These are phyloP conservation scores for Claviceps sp. DNA, from an alignment of 2,329 filamentous ascomycete species.

Conservation along the genomic window DNA sequence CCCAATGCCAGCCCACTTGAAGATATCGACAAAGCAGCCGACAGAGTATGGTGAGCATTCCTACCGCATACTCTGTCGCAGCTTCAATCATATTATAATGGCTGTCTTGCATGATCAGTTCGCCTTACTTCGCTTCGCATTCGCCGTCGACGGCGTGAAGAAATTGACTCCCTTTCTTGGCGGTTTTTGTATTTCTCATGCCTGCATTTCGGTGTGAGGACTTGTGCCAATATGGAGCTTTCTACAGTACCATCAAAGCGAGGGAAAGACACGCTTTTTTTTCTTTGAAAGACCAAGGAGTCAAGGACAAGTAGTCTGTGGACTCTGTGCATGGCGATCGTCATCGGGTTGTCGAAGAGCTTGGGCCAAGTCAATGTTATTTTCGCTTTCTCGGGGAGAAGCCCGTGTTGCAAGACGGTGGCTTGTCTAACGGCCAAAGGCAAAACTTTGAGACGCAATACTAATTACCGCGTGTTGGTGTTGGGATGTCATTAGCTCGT, in stretches of 20 bases:
- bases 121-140: background rate
- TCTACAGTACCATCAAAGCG: too few relatives aligned
- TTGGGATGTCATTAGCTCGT: background rate
- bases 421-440: background rate
- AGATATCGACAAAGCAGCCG: background rate
- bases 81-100: background rate
- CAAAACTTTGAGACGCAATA: background rate
- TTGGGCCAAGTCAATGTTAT: background rate
- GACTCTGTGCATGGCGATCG: background rate
- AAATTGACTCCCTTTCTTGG: background rate
- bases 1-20: slow-evolving; percentile 1
- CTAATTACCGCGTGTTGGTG: background rate
- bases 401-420: too few relatives aligned
- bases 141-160: background rate
- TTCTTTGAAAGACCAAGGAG: background rate
- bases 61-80: background rate
- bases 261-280: background rate
- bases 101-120: background rate
- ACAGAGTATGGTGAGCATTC: background rate
- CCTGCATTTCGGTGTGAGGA: too few relatives aligned
- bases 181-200: background rate
- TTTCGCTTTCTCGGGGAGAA: background rate
- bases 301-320: background rate
- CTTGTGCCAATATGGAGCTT: too few relatives aligned
- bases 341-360: background rate